phyloP scores from a whole-genome alignment of 352 stramenopile genomes.

The Globisporangium acanthophoron region DNA sequence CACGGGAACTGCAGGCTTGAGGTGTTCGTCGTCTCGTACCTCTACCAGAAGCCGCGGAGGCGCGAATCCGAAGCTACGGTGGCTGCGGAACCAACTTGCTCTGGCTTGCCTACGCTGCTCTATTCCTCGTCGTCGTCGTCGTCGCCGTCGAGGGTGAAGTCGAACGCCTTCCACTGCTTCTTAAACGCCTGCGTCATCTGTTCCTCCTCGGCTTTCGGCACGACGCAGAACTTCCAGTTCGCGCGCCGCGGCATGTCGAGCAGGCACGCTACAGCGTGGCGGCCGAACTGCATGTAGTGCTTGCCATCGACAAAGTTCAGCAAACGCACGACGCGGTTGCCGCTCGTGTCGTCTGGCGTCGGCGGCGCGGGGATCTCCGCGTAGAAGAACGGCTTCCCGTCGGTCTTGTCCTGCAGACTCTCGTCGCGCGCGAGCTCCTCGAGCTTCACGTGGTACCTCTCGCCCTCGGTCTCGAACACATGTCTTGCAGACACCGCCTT shows the following conservation, averaged over 20 bases:
- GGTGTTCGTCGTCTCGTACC: no score
- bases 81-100: no score
- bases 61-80: background rate
- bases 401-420: slow-evolving; percentile 29
- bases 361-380: slow-evolving; percentile 33
- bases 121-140: slow-evolving; percentile 28
- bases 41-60: no score
- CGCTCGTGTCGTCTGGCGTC: slow-evolving; percentile 22
- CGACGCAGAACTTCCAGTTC: slow-evolving; percentile 84
- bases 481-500: slow-evolving; percentile 28
- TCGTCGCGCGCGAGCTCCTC: slow-evolving; percentile 33
- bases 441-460: slow-evolving; percentile 73
- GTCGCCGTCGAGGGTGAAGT: slow-evolving; percentile 48
- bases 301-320: slow-evolving; percentile 67
- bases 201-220: slow-evolving; percentile 66
- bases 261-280: slow-evolving; percentile 52
- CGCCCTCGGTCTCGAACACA: slow-evolving; percentile 60
- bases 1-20: no score
- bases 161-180: slow-evolving; percentile 53
- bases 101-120: background rate
- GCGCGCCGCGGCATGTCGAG: slow-evolving; percentile 56
- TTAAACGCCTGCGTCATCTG: slow-evolving; percentile 65
- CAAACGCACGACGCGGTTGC: slow-evolving; percentile 24
- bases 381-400: slow-evolving; percentile 59
- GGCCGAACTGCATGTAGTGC: slow-evolving; percentile 83